phyloP scores from a whole-genome alignment of 495 filamentous ascomycete genomes.

The Lepidopterella palustris region DNA sequence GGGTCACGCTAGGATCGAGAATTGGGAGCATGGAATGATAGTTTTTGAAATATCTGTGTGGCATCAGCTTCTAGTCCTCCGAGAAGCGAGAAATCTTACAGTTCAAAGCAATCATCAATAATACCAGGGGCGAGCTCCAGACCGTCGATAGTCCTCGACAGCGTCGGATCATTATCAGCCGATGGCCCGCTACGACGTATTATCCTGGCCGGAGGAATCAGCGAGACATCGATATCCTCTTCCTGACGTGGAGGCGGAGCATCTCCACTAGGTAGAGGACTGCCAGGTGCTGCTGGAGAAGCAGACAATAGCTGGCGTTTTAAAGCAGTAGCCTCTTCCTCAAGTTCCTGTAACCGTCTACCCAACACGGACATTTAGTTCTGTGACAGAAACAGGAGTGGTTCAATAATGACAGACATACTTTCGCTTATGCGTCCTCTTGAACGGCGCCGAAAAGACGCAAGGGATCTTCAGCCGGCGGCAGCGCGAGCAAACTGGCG shows the following conservation, averaged over 20 bases:
- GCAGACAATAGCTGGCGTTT: slow-evolving; percentile 1
- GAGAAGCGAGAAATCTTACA: slow-evolving; percentile 1
- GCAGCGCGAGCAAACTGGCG: slow-evolving; percentile 1
- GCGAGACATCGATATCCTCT: neutral
- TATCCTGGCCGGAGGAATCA: neutral
- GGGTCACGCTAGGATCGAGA: neutral
- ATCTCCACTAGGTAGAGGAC: neutral
- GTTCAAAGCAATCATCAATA: slow-evolving; percentile 7
- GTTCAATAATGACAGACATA: slow-evolving; percentile 1
- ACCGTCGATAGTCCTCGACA: slow-evolving; percentile 3
- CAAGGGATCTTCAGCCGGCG: slow-evolving; percentile 5
- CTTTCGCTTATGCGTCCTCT: slow-evolving; percentile 7
- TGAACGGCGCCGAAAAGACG: slow-evolving; percentile 6
- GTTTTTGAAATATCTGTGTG: slow-evolving; percentile 3
- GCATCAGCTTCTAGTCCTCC: neutral
- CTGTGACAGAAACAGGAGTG: neutral
- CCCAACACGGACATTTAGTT: neutral
- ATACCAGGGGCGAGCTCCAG: slow-evolving; percentile 1
- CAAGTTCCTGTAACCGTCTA: slow-evolving; percentile 7
- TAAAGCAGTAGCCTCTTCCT: slow-evolving; percentile 3
- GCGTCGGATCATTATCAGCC: neutral
- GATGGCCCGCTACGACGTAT: neutral
- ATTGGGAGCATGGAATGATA: slow-evolving; percentile 8
- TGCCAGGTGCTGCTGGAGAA: neutral
- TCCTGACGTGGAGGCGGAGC: neutral